A percentile compares a stretch with the other conserved stretches of the same genome.
Evolutionary conservation across 257 asterid species (phyloP).

Genomic region (Misopates orontium): DNA sequence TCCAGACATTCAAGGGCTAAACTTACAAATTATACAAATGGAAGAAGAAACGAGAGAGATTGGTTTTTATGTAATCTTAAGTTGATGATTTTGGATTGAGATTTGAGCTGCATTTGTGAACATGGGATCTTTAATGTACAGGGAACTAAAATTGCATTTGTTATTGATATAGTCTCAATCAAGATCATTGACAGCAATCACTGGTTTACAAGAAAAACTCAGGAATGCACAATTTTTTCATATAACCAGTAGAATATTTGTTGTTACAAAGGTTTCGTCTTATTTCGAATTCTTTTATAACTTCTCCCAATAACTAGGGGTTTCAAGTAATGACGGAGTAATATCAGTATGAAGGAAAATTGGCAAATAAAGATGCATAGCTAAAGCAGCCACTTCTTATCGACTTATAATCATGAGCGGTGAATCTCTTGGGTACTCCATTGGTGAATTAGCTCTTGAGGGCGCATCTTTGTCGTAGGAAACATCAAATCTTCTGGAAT

Average conservation of each 20-base stretch:
- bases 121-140: too few relatives aligned
- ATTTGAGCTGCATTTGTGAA: too few relatives aligned
- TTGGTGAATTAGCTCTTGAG: background rate
- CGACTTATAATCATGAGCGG: background rate
- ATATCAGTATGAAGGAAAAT: background rate
- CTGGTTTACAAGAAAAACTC: background rate
- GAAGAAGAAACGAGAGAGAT: too few relatives aligned
- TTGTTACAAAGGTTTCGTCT: conserved; percentile 1
- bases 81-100: too few relatives aligned
- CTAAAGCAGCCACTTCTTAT: conserved; percentile 8
- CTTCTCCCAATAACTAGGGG: background rate
- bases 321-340: conserved; percentile 9
- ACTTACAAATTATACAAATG: too few relatives aligned
- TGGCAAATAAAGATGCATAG: background rate
- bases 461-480: conserved; percentile 1
- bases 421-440: background rate
- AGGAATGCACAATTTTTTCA: conserved; percentile 2
- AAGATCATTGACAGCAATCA: too few relatives aligned
- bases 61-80: too few relatives aligned
- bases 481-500: conserved; percentile 22
- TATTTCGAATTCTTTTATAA: conserved; percentile 1
- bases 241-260: background rate
- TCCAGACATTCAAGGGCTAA: conserved; percentile 60
- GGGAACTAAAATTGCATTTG: too few relatives aligned
- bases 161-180: too few relatives aligned